These are phyloP conservation scores for Agrocybe praecox DNA, from an alignment of 768 basidiomycete species.

Conservation along the genomic window DNA sequence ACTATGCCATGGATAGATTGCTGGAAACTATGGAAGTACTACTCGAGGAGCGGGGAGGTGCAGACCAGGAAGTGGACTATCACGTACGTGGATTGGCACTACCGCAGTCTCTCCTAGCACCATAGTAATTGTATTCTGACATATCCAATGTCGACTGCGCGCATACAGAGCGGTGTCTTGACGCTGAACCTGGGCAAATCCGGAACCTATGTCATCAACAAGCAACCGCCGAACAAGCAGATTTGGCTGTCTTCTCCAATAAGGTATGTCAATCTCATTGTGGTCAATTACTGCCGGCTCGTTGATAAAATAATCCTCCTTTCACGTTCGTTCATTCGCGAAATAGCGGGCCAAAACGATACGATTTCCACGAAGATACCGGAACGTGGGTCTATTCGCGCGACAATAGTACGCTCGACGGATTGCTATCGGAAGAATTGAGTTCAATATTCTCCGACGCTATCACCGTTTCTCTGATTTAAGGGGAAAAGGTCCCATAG, in stretches of 20 bases:
- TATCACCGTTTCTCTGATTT: constrained; percentile 31
- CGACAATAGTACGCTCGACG: constrained; percentile 60
- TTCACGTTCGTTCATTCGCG: not conserved
- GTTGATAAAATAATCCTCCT: not conserved
- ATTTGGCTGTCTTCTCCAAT: constrained; percentile 93
- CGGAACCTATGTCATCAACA: constrained; percentile 95
- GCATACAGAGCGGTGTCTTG: constrained; percentile 81
- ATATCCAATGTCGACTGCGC: not conserved
- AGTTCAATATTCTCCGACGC: constrained; percentile 29
- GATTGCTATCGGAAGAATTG: constrained; percentile 73
- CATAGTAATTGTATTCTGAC: not conserved
- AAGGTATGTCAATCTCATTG: constrained; percentile 51
- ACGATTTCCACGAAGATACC: constrained; percentile 64
- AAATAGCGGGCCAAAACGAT: constrained; percentile 87
- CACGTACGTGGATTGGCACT: constrained; percentile 50
- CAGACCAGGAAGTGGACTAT: constrained; percentile 84
- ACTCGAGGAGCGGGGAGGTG: constrained; percentile 58
- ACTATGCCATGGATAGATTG: constrained; percentile 75
- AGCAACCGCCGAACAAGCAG: constrained; percentile 96
- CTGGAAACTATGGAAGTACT: constrained; percentile 76
- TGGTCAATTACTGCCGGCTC: not conserved
- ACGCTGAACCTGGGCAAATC: constrained; percentile 75
- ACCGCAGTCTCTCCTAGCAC: not conserved
- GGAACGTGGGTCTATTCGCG: constrained; percentile 80
- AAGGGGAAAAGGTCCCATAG: no score